Percentiles rank a stretch among this genome's conserved stretches.
phyloP scores from a whole-genome alignment of 225 moss, liverwort and hornwort species.

The Ulota crispa region DNA sequence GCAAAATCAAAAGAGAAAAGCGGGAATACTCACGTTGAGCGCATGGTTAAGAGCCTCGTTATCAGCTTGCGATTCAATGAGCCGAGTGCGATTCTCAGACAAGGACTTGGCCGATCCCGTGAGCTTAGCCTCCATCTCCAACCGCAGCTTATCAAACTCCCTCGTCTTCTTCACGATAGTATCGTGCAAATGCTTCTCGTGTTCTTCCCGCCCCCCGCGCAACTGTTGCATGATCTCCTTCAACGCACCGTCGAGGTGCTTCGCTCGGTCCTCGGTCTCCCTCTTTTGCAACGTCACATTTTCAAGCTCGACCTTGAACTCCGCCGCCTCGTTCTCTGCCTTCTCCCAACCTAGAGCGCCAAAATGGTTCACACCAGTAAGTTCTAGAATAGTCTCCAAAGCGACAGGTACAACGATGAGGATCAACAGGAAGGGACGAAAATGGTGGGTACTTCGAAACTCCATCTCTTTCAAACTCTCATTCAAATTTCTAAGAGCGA shows the following conservation, averaged over 20 bases:
- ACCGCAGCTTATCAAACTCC: slow-evolving; percentile 77
- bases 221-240: slow-evolving; percentile 90
- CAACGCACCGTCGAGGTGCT: slow-evolving; percentile 74
- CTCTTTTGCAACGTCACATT: slow-evolving; percentile 48
- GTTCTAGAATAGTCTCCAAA: neutral
- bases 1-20: neutral
- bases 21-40: slow-evolving; percentile 41
- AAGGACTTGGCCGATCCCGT: slow-evolving; percentile 45
- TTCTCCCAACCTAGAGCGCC: slow-evolving; percentile 82
- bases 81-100: slow-evolving; percentile 47
- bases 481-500: neutral
- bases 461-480: no score
- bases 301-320: slow-evolving; percentile 72
- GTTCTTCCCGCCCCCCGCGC: slow-evolving; percentile 74
- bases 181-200: slow-evolving; percentile 77
- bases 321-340: slow-evolving; percentile 75
- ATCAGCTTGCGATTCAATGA: slow-evolving; percentile 57
- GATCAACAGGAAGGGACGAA: neutral
- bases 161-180: slow-evolving; percentile 73
- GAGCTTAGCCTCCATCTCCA: slow-evolving; percentile 78
- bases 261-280: slow-evolving; percentile 72
- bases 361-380: neutral
- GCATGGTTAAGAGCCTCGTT: slow-evolving; percentile 54
- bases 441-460: neutral
- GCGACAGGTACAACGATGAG: neutral